Percentiles rank a stretch among this genome's conserved stretches.
These are phyloP conservation scores for Peltaster fructicola DNA, from an alignment of 2,329 filamentous ascomycete species.

Conservation along the genomic window DNA sequence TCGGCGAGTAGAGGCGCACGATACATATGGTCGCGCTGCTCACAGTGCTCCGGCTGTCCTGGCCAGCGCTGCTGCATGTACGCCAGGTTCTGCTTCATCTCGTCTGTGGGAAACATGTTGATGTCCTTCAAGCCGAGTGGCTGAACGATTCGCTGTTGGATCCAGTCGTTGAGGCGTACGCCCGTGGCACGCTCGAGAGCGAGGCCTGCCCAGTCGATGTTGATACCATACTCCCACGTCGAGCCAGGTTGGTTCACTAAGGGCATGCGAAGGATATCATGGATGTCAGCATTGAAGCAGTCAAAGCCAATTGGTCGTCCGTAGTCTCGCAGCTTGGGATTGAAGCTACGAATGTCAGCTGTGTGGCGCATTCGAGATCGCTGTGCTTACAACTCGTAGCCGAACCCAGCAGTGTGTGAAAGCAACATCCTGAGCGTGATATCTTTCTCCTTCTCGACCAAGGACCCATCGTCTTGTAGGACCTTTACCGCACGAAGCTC, in stretches of 20 bases:
- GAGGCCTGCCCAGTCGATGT: conserved; percentile 33
- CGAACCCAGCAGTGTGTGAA: conserved; percentile 33
- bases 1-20: conserved; percentile 29
- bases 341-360: conserved; percentile 16
- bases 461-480: conserved; percentile 21
- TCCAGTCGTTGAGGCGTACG: conserved; percentile 26
- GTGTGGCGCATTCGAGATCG: neutral
- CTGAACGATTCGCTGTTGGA: conserved; percentile 28
- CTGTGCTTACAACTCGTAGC: conserved; percentile 24
- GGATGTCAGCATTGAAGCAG: conserved; percentile 38
- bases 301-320: conserved; percentile 34
- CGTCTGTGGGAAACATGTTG: conserved; percentile 37
- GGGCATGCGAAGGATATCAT: conserved; percentile 33
- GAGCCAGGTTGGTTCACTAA: conserved; percentile 47
- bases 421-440: conserved; percentile 36
- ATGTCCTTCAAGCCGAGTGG: conserved; percentile 32
- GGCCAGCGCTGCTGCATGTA: conserved; percentile 37
- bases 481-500: conserved; percentile 28
- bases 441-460: conserved; percentile 25
- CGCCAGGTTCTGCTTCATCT: conserved; percentile 38
- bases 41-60: conserved; percentile 14
- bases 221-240: conserved; percentile 30
- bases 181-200: conserved; percentile 28
- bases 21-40: conserved; percentile 33
- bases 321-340: conserved; percentile 24